Conservation (phyloP, 208 protist species). For the Tetramitus jugosus region DNA sequence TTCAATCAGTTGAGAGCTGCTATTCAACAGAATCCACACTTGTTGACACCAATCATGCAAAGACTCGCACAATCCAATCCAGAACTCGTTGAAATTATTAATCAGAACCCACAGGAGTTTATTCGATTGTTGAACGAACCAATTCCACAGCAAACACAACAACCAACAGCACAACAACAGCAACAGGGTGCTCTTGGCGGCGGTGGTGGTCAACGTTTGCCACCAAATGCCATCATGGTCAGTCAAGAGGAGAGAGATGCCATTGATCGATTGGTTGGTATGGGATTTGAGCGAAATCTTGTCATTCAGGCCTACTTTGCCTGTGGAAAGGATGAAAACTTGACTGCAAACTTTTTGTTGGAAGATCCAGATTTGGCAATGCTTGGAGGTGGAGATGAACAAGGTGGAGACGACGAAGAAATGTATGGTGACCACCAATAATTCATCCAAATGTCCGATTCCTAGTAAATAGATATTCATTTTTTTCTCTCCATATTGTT, state of each 20-base stretch:
- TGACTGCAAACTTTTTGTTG: conserved; percentile 51
- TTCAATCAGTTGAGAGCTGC: neutral
- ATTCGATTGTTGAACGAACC: conserved; percentile 10
- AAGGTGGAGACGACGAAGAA: too few relatives aligned
- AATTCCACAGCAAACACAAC: neutral
- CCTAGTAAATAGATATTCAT: too few relatives aligned
- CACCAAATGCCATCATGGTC: conserved; percentile 35
- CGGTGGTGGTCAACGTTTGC: neutral
- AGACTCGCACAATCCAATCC: neutral
- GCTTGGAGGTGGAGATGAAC: too few relatives aligned
- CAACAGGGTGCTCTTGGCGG: neutral
- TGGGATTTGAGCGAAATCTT: conserved; percentile 39
- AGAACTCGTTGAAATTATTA: conserved; percentile 14
- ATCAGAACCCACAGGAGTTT: conserved; percentile 8
- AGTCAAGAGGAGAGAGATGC: conserved; percentile 46
- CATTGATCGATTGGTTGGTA: conserved; percentile 43
- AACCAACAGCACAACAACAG: neutral
- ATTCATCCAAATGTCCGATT: too few relatives aligned
- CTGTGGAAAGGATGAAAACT: conserved; percentile 52
- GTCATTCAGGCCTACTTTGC: conserved; percentile 53
- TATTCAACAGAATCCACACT: conserved; percentile 7
- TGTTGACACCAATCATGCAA: neutral
- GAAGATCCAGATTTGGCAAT: too few relatives aligned
- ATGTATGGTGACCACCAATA: too few relatives aligned
- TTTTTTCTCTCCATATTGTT: too few relatives aligned